Base-by-base conservation (phyloP, 2,329 filamentous ascomycete species). In the Xylariales sp. region DNA sequence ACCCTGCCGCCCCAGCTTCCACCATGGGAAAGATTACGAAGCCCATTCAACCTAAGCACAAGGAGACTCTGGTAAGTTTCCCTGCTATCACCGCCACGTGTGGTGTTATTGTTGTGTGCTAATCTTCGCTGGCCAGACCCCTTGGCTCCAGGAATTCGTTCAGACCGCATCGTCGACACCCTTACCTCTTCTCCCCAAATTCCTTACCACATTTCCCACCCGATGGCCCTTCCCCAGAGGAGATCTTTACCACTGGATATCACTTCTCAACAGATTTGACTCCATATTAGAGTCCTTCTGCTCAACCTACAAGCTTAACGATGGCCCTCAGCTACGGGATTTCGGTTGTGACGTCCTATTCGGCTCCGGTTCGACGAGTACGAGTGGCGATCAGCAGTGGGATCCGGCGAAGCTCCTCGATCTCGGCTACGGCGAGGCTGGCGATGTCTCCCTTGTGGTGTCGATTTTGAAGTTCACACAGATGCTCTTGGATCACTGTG, bases 241-340 rank as follows among this genome's bases (percentile, higher is more conserved):
- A 46, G 93, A 98, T 62, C 72, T 97, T 21, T 97, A 97, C 61
- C 91, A 98, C 71, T 98, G 94, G 94, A 96, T 98, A 51, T 84
- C 87, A 20, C 76, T 95, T 18, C 69, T 98, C 46, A 95, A 98
- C 63, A 84, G 89, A 44, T 97, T 98, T 64, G 93, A 98, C 64
- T 80, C 78, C 56, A 82, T 97, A 49, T 70, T 98, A 29, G 88
- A 95, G 54, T 72, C 80, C 28, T 89, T 95, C 61, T 88, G 83
- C 62, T 74, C 78, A 43, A 82, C 80, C 50, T 98, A 98, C 67
- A 80, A 80, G 47, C 72, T 98, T 42, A 79, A 80, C 46, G 76
- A 84, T 44, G 88, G 88, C 1, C 88, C 89, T 2, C 94, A 98
- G 64, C 78, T 73, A 34, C 77, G 81, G 51, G 79, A 87, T 20